A percentile compares a stretch with the other conserved stretches of the same genome.
Conservation (phyloP, 192 early-diverging fungal genomes). For the Kickxella alabastrina region DNA sequence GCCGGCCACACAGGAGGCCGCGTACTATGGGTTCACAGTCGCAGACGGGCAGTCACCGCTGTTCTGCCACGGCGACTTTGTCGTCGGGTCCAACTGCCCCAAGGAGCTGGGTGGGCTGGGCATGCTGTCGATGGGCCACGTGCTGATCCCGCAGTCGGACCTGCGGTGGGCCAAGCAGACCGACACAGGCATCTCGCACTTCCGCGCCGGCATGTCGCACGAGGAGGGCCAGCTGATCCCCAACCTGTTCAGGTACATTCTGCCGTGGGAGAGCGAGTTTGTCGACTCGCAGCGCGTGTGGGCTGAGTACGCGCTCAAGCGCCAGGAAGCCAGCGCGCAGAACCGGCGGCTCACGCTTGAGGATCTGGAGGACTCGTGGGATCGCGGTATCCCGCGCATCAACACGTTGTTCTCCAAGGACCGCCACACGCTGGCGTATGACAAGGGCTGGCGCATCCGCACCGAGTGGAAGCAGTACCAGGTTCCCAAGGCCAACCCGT, state of each 20-base stretch:
- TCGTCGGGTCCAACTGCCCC: conserved; percentile 62
- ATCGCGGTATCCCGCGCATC: conserved; percentile 96
- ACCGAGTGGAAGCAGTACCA: conserved; percentile 99
- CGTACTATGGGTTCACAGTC: conserved; percentile 49
- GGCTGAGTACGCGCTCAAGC: conserved; percentile 97
- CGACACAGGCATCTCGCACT: conserved; percentile 94
- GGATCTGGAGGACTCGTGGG: conserved; percentile 98
- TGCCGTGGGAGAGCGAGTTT: conserved; percentile 99
- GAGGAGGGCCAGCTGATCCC: conserved; percentile 97
- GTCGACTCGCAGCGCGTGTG: conserved; percentile 98
- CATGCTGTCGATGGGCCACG: conserved; percentile 99
- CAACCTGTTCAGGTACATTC: conserved; percentile 95
- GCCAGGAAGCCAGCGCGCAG: conserved; percentile 94
- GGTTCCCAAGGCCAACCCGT: conserved; percentile 90
- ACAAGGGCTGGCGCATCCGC: conserved; percentile 97
- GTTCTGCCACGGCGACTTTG: conserved; percentile 53
- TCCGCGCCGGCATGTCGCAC: conserved; percentile 97
- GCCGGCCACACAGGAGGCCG: conserved; percentile 6
- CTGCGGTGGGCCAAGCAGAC: conserved; percentile 96
- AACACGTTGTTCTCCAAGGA: conserved; percentile 99
- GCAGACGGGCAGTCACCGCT: conserved; percentile 40
- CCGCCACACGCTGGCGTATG: conserved; percentile 97
- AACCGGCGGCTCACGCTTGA: conserved; percentile 97
- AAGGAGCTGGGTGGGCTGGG: conserved; percentile 96
- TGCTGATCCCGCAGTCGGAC: conserved; percentile 96